Evolutionary conservation across 345 rosid genomes (phyloP).

Genomic region (Pistacia atlantica): DNA sequence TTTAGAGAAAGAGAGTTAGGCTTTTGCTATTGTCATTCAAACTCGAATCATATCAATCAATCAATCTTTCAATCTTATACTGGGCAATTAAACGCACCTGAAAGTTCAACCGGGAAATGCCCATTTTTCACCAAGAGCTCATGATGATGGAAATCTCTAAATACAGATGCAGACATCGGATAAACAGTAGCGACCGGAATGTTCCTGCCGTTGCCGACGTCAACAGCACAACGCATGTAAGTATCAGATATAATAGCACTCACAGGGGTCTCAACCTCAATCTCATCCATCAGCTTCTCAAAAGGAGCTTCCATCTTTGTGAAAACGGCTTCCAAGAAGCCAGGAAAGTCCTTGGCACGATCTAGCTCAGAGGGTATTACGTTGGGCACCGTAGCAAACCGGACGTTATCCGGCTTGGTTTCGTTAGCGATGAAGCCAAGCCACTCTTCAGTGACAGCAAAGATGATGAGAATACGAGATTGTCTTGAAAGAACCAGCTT

Average conservation of each 20-base stretch:
- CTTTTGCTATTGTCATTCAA: no score
- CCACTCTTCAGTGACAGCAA: conserved; percentile 83
- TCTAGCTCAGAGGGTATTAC: conserved; percentile 52
- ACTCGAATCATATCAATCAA: no score
- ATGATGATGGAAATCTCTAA: conserved; percentile 33
- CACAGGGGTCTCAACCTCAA: conserved; percentile 27
- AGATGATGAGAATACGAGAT: conserved; percentile 45
- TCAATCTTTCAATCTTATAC: no score
- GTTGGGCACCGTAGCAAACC: conserved; percentile 45
- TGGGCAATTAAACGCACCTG: no score
- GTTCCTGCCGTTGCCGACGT: conserved; percentile 36
- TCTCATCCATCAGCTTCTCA: conserved; percentile 37
- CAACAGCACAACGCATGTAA: conserved; percentile 33
- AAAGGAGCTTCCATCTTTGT: conserved; percentile 55
- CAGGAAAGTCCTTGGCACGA: conserved; percentile 34
- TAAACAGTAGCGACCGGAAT: conserved; percentile 42
- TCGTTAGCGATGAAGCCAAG: conserved; percentile 44
- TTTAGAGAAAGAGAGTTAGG: no score
- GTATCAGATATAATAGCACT: conserved; percentile 31
- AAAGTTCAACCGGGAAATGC: conserved; percentile 19
- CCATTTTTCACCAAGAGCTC: conserved; percentile 20
- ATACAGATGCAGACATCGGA: conserved; percentile 36
- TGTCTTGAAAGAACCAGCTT: conserved; percentile 37
- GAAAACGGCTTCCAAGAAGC: conserved; percentile 41
- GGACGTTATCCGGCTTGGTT: conserved; percentile 34